Conservation (phyloP, 2,329 filamentous ascomycete species). For the Verticillium klebahnii region DNA sequence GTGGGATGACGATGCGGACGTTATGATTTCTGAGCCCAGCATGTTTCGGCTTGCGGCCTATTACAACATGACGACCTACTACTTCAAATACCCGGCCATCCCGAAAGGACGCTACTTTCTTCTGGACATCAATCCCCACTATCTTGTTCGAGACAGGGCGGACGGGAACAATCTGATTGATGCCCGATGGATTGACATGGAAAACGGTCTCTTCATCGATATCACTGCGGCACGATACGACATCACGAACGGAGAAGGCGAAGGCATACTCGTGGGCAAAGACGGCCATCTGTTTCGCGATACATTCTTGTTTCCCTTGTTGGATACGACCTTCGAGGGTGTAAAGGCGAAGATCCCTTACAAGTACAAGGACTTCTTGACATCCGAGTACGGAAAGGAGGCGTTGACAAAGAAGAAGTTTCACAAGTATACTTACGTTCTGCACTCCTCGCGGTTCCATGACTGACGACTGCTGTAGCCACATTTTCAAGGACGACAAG, state of each 20-base stretch:
- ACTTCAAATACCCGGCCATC: constrained; percentile 33
- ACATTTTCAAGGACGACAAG: constrained; percentile 33
- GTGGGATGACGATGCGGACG: constrained; percentile 75
- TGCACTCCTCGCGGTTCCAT: not conserved
- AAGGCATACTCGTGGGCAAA: constrained; percentile 45
- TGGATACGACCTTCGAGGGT: constrained; percentile 65
- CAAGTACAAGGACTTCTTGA: constrained; percentile 53
- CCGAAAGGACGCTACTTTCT: constrained; percentile 37
- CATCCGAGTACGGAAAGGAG: constrained; percentile 50
- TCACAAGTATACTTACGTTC: constrained; percentile 38
- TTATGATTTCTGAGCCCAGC: constrained; percentile 64
- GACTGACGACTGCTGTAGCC: constrained; percentile 22
- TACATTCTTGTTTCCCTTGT: constrained; percentile 62
- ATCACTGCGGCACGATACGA: constrained; percentile 47
- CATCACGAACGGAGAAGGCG: constrained; percentile 33
- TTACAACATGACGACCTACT: constrained; percentile 55
- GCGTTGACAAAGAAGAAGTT: constrained; percentile 47
- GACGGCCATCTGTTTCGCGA: constrained; percentile 48
- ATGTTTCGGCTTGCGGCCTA: constrained; percentile 61
- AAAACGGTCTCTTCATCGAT: constrained; percentile 43
- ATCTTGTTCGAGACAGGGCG: constrained; percentile 28
- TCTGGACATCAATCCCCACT: constrained; percentile 44
- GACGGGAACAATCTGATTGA: constrained; percentile 41
- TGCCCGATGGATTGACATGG: constrained; percentile 43
- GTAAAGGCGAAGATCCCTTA: constrained; percentile 62